Percentiles rank a stretch among this genome's conserved stretches.
These are phyloP conservation scores for Fonsecaea erecta DNA, from an alignment of 2,329 filamentous ascomycete species.

Conservation along the genomic window DNA sequence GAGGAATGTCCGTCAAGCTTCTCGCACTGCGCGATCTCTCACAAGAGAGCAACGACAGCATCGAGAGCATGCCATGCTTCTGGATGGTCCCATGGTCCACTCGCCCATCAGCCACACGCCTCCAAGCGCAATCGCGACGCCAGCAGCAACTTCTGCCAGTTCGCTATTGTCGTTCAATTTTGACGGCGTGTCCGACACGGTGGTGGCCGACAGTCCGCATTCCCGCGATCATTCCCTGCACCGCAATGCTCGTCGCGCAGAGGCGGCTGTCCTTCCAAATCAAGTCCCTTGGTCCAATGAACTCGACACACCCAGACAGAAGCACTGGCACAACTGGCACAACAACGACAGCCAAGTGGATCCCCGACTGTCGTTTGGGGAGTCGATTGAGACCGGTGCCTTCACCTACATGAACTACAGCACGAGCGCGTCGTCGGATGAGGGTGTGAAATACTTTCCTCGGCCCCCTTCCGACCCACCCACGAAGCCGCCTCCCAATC, in stretches of 20 bases:
- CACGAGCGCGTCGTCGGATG: slow-evolving; percentile 31
- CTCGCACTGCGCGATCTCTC: neutral
- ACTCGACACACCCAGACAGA: slow-evolving; percentile 10
- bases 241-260: slow-evolving; percentile 10
- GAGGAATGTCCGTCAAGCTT: slow-evolving; percentile 11
- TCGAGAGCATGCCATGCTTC: slow-evolving; percentile 15
- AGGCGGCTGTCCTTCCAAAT: neutral
- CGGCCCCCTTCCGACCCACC: slow-evolving; percentile 24
- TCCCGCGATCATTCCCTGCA: slow-evolving; percentile 27
- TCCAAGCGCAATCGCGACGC: slow-evolving; percentile 19
- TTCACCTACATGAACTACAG: slow-evolving; percentile 35
- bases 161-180: slow-evolving; percentile 32
- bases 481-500: slow-evolving; percentile 20
- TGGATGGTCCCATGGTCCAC: slow-evolving; percentile 14
- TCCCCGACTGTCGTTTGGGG: slow-evolving; percentile 24
- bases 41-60: slow-evolving; percentile 11
- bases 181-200: slow-evolving; percentile 28
- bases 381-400: slow-evolving; percentile 26
- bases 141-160: slow-evolving; percentile 23
- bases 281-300: slow-evolving; percentile 20
- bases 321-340: slow-evolving; percentile 22
- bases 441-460: slow-evolving; percentile 28
- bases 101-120: slow-evolving; percentile 17
- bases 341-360: slow-evolving; percentile 33
- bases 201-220: slow-evolving; percentile 28